phyloP scores from a whole-genome alignment of 164 flowering plant species.

The Magnolia sinica region DNA sequence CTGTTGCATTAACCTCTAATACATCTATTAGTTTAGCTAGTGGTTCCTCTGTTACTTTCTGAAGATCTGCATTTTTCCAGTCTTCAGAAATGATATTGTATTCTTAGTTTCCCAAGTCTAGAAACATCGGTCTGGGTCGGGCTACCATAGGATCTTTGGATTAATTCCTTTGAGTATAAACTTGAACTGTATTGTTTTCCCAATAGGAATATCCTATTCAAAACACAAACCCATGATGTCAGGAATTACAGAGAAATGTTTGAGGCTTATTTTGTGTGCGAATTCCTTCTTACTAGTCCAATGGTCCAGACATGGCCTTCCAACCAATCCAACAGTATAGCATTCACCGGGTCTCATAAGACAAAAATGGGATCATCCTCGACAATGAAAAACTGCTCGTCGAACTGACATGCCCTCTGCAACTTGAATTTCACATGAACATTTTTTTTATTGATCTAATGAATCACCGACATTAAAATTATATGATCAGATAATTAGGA shows the following conservation, averaged over 20 bases:
- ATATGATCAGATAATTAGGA: background rate
- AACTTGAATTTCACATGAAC: slow-evolving; percentile 61
- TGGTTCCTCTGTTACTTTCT: slow-evolving; percentile 45
- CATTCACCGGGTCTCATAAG: slow-evolving; percentile 59
- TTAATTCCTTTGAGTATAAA: slow-evolving; percentile 41
- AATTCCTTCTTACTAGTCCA: slow-evolving; percentile 50
- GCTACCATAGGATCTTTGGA: slow-evolving; percentile 64
- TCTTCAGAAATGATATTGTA: slow-evolving; percentile 50
- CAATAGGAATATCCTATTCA: slow-evolving; percentile 62
- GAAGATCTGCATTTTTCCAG: slow-evolving; percentile 61
- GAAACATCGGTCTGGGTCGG: slow-evolving; percentile 62
- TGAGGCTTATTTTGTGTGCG: background rate
- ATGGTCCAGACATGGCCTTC: slow-evolving; percentile 73
- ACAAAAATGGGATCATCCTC: slow-evolving; percentile 77
- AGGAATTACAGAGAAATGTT: background rate
- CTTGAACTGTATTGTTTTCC: slow-evolving; percentile 58
- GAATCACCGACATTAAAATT: background rate
- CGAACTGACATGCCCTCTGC: slow-evolving; percentile 66
- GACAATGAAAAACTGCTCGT: slow-evolving; percentile 59
- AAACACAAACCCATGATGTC: background rate
- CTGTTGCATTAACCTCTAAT: background rate
- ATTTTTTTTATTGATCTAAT: slow-evolving; percentile 36
- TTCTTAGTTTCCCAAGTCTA: slow-evolving; percentile 56
- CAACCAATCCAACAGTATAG: slow-evolving; percentile 73
- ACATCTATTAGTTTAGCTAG: slow-evolving; percentile 3